A percentile compares a stretch with the other conserved stretches of the same genome.
Evolutionary conservation across 768 basidiomycete species (phyloP).

Genomic region (Hygrocybe coccinea): DNA sequence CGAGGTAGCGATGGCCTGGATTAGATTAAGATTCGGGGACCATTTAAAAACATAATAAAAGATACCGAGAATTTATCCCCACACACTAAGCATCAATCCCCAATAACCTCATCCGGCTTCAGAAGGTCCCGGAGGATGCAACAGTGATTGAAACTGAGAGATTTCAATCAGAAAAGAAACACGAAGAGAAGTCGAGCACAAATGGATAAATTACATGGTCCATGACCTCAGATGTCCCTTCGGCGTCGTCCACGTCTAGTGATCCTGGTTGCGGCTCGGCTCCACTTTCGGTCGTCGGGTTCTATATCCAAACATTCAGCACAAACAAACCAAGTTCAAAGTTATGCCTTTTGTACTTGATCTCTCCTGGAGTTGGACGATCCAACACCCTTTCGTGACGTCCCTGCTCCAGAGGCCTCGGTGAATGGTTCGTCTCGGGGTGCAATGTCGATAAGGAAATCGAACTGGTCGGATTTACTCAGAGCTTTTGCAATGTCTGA

Average conservation of each 20-base stretch:
- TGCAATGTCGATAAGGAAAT: conserved; percentile 95
- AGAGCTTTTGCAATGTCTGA: conserved; percentile 92
- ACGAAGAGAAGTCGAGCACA: neutral
- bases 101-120: no score
- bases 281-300: neutral
- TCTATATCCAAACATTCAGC: neutral
- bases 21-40: no score
- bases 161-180: neutral
- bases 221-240: neutral
- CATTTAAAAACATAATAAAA: no score
- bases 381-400: neutral
- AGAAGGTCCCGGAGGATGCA: no score
- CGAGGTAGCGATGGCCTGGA: no score
- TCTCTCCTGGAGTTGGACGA: neutral
- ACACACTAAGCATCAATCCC: no score
- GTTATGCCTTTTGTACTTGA: neutral
- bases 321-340: neutral
- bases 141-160: no score
- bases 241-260: neutral
- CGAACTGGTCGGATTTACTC: conserved; percentile 91
- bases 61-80: no score
- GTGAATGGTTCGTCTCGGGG: conserved; percentile 71
- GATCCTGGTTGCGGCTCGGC: neutral
- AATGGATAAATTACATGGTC: neutral
- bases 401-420: conserved; percentile 6